Base-by-base conservation (phyloP, 2,329 filamentous ascomycete species). In the Colletotrichum zoysiae region DNA sequence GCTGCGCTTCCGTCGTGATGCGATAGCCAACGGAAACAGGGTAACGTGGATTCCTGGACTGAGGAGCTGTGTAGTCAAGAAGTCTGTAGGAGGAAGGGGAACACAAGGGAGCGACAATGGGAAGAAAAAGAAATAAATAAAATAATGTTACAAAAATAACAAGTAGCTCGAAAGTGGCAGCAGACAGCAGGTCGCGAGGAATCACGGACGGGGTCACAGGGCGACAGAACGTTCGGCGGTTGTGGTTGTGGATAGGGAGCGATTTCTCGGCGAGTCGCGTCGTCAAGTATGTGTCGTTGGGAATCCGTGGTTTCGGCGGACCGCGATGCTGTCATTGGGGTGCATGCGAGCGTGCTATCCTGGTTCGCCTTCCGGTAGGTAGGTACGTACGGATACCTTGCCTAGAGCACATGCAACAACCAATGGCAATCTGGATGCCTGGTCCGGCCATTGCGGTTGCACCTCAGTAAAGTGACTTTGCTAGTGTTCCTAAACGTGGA, bases 241-340 rank as follows among this genome's bases (percentile, higher is more conserved):
- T 26, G 61, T 59, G 58, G 51, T 57, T 55, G 62, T 35, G 20
- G 30, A 44, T 23, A 65, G n/a, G 26, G 14, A 38, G 26, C 35
- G 48, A 18, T 55, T 63, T 64, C 30, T 38, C 46, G 14, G 58
- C 30, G 58, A 58, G 65, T 71, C 69, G 69, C 65, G 69, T 71
- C 44, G 65, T 65, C 44, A 38, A 35, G 30, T 58, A 42, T 65
- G 64, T 65, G 66, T 73, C 51, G 59, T 73, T 53, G 67, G 48
- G 11, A 38, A 51, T 38, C 51, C 51, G 51, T 57, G 40, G 65
- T 71, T 69, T 69, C 53, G 65, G 53, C 51, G 33, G 53, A 65
- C 55, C 46, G 46, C 60, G 65, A 71, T 71, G 69, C 55, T 69
- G 65, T 69, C 69, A 71, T 69, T 71, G 69, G 57, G 53, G 65